These are phyloP conservation scores for Lobosporangium transversale DNA, from an alignment of 192 early-diverging fungal species.

Conservation along the genomic window DNA sequence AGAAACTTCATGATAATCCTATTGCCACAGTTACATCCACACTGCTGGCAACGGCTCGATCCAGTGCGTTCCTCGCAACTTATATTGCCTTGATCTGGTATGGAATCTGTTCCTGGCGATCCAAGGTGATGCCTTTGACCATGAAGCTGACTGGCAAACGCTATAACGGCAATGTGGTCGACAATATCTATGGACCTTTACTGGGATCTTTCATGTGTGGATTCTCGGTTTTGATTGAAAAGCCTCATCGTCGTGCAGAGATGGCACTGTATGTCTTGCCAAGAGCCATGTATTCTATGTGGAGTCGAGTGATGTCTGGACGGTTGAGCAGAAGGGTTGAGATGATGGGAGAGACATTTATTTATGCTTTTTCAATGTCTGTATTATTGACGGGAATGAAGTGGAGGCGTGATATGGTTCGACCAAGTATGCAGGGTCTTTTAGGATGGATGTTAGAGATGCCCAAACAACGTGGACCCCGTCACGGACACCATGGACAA, in stretches of 20 bases:
- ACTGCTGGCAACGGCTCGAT: constrained; percentile 56
- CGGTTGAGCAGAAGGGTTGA: constrained; percentile 47
- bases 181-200: constrained; percentile 59
- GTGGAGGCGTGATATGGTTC: constrained; percentile 57
- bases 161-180: constrained; percentile 50
- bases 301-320: constrained; percentile 57
- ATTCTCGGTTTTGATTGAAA: constrained; percentile 72
- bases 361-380: constrained; percentile 64
- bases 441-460: constrained; percentile 62
- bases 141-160: constrained; percentile 33
- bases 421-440: constrained; percentile 62
- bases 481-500: no score
- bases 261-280: constrained; percentile 65
- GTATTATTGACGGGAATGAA: constrained; percentile 61
- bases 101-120: constrained; percentile 60
- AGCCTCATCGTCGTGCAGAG: constrained; percentile 60
- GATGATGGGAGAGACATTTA: constrained; percentile 50
- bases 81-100: constrained; percentile 67
- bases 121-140: constrained; percentile 55
- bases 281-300: constrained; percentile 60
- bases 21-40: constrained; percentile 50
- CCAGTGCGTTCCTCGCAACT: constrained; percentile 64
- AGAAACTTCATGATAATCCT: constrained; percentile 47
- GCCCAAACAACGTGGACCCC: no score
- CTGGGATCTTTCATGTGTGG: constrained; percentile 69